phyloP scores from a whole-genome alignment of 345 rosid species.

The Clausena lansium region DNA sequence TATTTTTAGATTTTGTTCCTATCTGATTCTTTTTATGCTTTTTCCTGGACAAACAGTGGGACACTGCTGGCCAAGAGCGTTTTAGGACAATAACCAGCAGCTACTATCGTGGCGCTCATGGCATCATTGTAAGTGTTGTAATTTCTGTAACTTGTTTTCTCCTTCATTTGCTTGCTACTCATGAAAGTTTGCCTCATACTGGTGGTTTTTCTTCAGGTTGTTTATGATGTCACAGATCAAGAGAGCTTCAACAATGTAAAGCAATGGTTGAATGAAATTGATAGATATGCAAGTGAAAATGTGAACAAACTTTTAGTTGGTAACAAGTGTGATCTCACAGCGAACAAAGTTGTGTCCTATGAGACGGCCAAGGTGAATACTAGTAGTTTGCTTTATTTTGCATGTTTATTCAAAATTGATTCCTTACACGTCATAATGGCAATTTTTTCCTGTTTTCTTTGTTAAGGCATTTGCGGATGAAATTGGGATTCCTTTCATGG shows the following conservation, averaged over 20 bases:
- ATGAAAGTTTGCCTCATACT: slow-evolving; percentile 5
- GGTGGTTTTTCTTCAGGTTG: slow-evolving; percentile 41
- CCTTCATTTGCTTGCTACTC: background rate
- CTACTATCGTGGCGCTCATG: slow-evolving; percentile 83
- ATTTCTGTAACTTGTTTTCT: background rate
- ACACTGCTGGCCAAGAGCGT: slow-evolving; percentile 86
- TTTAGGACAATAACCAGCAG: slow-evolving; percentile 82
- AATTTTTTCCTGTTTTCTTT: background rate
- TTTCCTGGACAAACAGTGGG: slow-evolving; percentile 52
- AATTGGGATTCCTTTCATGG: slow-evolving; percentile 76
- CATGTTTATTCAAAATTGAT: background rate
- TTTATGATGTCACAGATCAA: slow-evolving; percentile 72
- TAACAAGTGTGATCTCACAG: slow-evolving; percentile 68
- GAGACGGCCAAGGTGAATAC: slow-evolving; percentile 62
- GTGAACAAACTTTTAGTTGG: slow-evolving; percentile 81
- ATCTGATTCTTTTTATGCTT: slow-evolving; percentile 6
- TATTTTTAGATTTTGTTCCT: background rate
- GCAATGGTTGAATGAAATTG: slow-evolving; percentile 78
- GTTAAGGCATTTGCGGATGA: slow-evolving; percentile 74
- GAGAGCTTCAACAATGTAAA: slow-evolving; percentile 81
- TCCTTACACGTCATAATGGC: background rate
- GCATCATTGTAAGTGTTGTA: slow-evolving; percentile 52
- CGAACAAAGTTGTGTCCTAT: slow-evolving; percentile 61
- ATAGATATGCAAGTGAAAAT: slow-evolving; percentile 70
- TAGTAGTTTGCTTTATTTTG: background rate